Percentiles rank a stretch among this genome's conserved stretches.
Evolutionary conservation across 1,284 basidiomycete genomes (phyloP).

Genomic region (Microbotryum violaceum): DNA sequence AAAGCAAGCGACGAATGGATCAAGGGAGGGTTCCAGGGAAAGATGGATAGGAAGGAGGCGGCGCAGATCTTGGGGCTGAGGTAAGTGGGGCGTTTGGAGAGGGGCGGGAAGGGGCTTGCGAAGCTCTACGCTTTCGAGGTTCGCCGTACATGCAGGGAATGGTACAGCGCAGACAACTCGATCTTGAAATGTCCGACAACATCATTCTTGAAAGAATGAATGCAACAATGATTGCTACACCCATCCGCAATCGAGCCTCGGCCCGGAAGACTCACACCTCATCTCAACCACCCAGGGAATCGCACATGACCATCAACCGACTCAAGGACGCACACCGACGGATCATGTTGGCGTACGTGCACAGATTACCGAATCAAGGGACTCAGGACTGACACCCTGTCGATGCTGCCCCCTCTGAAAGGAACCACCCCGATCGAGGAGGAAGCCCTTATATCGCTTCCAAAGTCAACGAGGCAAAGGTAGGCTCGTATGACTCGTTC

Average conservation of each 20-base stretch:
- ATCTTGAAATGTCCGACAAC: too few relatives aligned
- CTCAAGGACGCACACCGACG: conserved; percentile 84
- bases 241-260: too few relatives aligned
- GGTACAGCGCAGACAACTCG: too few relatives aligned
- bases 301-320: conserved; percentile 57
- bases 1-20: conserved; percentile 61
- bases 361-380: background rate
- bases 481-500: background rate
- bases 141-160: too few relatives aligned
- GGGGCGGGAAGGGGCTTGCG: background rate
- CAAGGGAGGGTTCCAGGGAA: conserved; percentile 87
- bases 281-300: conserved; percentile 53
- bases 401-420: background rate
- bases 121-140: background rate
- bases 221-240: too few relatives aligned
- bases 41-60: conserved; percentile 94
- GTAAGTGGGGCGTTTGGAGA: conserved; percentile 48
- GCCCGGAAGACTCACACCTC: background rate
- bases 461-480: conserved; percentile 81
- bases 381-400: background rate
- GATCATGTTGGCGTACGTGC: conserved; percentile 68
- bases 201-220: too few relatives aligned
- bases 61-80: conserved; percentile 84
- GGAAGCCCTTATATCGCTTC: conserved; percentile 95
- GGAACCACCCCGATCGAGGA: conserved; percentile 90